phyloP scores from a whole-genome alignment of 495 filamentous ascomycete genomes.

The Penicillium chermesinum region DNA sequence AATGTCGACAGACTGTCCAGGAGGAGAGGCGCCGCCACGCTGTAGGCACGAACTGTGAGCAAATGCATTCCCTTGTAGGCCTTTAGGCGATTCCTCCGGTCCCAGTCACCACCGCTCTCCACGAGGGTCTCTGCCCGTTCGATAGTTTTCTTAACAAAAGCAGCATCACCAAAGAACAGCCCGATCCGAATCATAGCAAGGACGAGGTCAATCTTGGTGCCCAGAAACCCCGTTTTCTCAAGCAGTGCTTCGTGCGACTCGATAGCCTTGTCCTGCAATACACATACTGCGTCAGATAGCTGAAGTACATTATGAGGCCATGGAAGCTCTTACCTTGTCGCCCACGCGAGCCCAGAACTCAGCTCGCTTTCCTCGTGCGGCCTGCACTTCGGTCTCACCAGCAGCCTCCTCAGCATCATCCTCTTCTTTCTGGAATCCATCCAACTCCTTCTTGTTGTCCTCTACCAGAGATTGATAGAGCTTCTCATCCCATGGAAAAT shows the following conservation, averaged over 20 bases:
- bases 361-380: slow-evolving; percentile 87
- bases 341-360: slow-evolving; percentile 92
- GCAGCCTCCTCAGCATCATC: slow-evolving; percentile 92
- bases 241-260: slow-evolving; percentile 85
- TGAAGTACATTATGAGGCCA: neutral
- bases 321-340: slow-evolving; percentile 69
- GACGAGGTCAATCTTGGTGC: slow-evolving; percentile 94
- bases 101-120: slow-evolving; percentile 95
- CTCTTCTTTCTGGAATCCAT: slow-evolving; percentile 89
- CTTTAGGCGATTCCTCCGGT: slow-evolving; percentile 94
- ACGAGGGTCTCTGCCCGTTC: slow-evolving; percentile 86
- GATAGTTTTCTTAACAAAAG: slow-evolving; percentile 86
- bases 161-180: slow-evolving; percentile 89
- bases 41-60: slow-evolving; percentile 85
- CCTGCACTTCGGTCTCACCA: slow-evolving; percentile 90
- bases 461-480: slow-evolving; percentile 79
- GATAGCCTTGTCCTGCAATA: slow-evolving; percentile 78
- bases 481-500: slow-evolving; percentile 83
- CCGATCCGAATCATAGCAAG: slow-evolving; percentile 93
- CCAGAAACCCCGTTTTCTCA: slow-evolving; percentile 88
- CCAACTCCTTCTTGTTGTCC: slow-evolving; percentile 88
- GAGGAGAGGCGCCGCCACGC: slow-evolving; percentile 81
- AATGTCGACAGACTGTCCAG: slow-evolving; percentile 98
- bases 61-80: slow-evolving; percentile 95
- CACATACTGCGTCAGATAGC: slow-evolving; percentile 12